Percentiles rank a stretch among this genome's conserved stretches.
Conservation (phyloP, 208 protist species). For the Leishmania amazonensis region DNA sequence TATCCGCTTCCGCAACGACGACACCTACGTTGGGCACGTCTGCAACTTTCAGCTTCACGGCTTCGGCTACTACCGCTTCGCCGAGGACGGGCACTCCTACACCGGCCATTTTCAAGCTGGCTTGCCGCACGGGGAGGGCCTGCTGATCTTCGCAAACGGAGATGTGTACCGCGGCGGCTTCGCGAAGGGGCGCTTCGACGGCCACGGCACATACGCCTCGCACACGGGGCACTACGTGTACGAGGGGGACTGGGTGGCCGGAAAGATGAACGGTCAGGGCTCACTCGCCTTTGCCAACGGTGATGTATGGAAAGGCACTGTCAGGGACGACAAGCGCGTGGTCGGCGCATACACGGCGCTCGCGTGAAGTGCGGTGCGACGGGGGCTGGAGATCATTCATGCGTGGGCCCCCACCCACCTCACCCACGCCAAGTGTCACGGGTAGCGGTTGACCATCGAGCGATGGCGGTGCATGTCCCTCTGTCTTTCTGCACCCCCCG, state of each 20-base stretch:
- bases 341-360: constrained; percentile 43
- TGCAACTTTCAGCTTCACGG: constrained; percentile 56
- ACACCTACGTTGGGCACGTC: constrained; percentile 65
- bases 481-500: neutral
- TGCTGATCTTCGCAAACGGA: constrained; percentile 60
- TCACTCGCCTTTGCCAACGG: constrained; percentile 65
- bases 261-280: constrained; percentile 62
- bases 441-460: neutral
- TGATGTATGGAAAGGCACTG: constrained; percentile 69
- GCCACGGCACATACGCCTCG: constrained; percentile 50
- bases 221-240: constrained; percentile 50
- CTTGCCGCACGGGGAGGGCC: constrained; percentile 55
- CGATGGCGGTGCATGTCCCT: neutral
- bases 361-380: neutral
- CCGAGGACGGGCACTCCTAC: constrained; percentile 50
- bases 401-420: neutral
- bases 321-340: constrained; percentile 47
- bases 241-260: constrained; percentile 66
- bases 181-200: constrained; percentile 48
- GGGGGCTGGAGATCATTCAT: neutral
- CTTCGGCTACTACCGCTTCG: constrained; percentile 59
- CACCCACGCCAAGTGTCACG: neutral
- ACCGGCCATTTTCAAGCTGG: constrained; percentile 48
- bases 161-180: constrained; percentile 64
- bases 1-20: constrained; percentile 58